Base-by-base conservation (phyloP, 2,329 filamentous ascomycete species). In the Xylariaceae sp. region DNA sequence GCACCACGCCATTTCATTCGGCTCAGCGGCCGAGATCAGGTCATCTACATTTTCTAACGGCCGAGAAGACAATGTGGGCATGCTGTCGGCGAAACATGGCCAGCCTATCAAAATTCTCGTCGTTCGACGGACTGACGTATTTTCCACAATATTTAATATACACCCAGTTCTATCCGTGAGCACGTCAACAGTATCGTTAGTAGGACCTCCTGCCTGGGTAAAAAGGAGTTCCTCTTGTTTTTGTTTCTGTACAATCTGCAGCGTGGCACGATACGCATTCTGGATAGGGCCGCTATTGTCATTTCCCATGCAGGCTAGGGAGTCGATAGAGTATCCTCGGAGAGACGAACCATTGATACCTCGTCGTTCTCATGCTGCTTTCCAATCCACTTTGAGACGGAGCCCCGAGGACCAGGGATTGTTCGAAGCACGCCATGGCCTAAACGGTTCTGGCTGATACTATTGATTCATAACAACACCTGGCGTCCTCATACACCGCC, bases 1-100 rank as follows among this genome's bases (percentile, higher is more conserved):
- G 55, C 51, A 65, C 62, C 61, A 66, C 64, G 63, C 64, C 64
- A 66, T 61, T 62, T 57, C 44, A 51, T 53, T 61, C 56, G 59
- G 58, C 58, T 50, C 39, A 58, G 52, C 42, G 59, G 55, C 56
- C 60, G 52, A 56, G 54, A 64, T 64, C 63, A 65, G 63, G 59
- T 62, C 63, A 66, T 66, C 58, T 55, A 47, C 55, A 53, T 56
- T 51, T 56, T 60, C 57, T 62, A 62, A 64, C 62, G 59, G 64
- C 62, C 61, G 60, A 64, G 52, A 65, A 61, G 62, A 53, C 45
- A 60, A 58, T 54, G 56, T 47, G 30, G 56, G 34, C 34, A 37
- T 49, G 34, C 35, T 55, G 55, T 62, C 59, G 62, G 60, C 64
- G 60, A 59, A 60, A 65, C 60, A 62, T 45, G 51, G 17, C 10